These are phyloP conservation scores for Exophiala sp. DNA, from an alignment of 2,329 filamentous ascomycete genomes.

Conservation along the genomic window DNA sequence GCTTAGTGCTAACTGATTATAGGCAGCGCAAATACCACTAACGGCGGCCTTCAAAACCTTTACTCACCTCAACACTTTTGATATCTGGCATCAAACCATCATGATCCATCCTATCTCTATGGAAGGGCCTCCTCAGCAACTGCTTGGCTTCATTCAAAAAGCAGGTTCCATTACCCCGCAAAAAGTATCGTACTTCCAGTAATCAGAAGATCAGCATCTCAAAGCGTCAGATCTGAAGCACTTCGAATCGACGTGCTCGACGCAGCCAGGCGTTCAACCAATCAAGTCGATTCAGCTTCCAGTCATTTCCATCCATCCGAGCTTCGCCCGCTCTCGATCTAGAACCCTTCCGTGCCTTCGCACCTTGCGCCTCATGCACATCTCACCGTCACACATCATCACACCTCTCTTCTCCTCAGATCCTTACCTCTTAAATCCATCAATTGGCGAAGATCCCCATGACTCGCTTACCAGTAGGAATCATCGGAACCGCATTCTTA, in stretches of 20 bases:
- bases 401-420: neutral
- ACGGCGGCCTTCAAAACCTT: neutral
- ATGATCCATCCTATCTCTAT: neutral
- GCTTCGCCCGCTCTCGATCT: constrained; percentile 5
- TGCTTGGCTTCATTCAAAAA: no score
- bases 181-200: neutral
- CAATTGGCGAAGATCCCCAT: no score
- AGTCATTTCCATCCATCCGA: constrained; percentile 16
- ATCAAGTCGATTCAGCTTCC: neutral
- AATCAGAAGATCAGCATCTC: neutral
- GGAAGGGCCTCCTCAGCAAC: no score
- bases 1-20: no score
- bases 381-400: neutral
- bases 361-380: neutral
- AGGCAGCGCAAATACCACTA: neutral
- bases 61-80: neutral
- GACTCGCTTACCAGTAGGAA: no score
- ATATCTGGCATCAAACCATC: neutral
- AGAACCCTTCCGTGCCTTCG: neutral
- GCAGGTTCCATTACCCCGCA: constrained; percentile 17
- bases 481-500: no score
- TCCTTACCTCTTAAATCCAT: no score
- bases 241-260: constrained; percentile 10
- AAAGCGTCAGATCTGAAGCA: constrained; percentile 5
- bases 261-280: neutral